Percentiles rank a stretch among this genome's conserved stretches.
Evolutionary conservation across 352 stramenopile species (phyloP).

Genomic region (Globisporangium ultimum): DNA sequence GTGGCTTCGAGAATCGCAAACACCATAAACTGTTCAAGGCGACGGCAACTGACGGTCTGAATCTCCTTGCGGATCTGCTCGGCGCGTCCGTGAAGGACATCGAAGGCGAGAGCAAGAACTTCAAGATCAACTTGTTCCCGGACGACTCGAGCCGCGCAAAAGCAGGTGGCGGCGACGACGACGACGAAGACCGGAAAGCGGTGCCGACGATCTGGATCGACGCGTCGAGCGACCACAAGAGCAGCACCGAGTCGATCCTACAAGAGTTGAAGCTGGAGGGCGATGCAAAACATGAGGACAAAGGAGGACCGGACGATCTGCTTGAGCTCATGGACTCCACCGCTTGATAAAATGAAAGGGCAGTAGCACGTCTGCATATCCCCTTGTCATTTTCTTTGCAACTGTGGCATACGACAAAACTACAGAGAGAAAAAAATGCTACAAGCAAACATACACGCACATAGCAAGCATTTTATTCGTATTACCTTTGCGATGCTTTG

Average conservation of each 20-base stretch:
- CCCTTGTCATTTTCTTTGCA: neutral
- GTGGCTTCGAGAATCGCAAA: constrained; percentile 27
- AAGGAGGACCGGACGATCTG: constrained; percentile 59
- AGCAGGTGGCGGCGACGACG: constrained; percentile 31
- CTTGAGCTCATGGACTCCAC: constrained; percentile 87
- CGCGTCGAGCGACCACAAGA: constrained; percentile 70
- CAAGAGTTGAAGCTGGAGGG: constrained; percentile 62
- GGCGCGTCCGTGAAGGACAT: constrained; percentile 49
- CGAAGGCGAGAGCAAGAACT: constrained; percentile 48
- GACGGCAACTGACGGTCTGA: constrained; percentile 76
- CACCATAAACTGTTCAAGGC: constrained; percentile 73
- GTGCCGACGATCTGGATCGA: constrained; percentile 83
- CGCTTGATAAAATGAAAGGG: constrained; percentile 1
- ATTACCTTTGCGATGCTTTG: constrained; percentile 2
- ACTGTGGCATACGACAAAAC: neutral
- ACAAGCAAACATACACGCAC: neutral
- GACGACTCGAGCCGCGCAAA: constrained; percentile 37
- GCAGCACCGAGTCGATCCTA: constrained; percentile 39
- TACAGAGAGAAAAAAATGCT: neutral
- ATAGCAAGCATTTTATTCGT: constrained; percentile 9
- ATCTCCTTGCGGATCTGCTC: constrained; percentile 82
- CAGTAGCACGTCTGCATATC: neutral
- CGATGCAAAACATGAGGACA: constrained; percentile 41
- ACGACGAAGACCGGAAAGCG: constrained; percentile 58
- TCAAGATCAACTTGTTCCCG: constrained; percentile 81